Evolutionary conservation across 257 asterid genomes (phyloP), one percentile per base, ranked within the genome.

Genomic region (Misopates orontium): DNA sequence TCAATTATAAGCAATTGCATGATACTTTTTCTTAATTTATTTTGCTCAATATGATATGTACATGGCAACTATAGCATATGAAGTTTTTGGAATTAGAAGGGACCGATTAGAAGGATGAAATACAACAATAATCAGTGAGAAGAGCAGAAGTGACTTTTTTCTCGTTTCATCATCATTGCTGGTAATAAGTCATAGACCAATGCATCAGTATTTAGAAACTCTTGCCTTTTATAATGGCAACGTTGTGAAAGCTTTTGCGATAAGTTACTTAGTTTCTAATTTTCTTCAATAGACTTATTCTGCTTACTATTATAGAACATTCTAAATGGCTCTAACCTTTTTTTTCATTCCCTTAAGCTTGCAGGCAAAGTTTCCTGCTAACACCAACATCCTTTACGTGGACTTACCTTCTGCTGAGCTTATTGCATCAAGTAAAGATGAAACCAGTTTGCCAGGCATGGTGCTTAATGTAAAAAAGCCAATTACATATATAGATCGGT

Each of bases 361-460:
- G 87, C 97, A 82, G 90, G 86, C 77, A 51, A 83, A 87, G 62
- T 93, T 88, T 83, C 97, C 99, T 71, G 95, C 99, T 72, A 94
- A 94, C 79, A 94, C 99, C 70, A 94, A 94, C 67, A 94, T 94
- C 67, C 81, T 94, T 47, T 94, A 94, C 18, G 89, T 94, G 77
- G 99, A 94, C 86, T 81, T 94, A 77, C 85, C 84, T 73, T 85
- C 95, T 68, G 99, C 95, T 7, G 97, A 86, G 84, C 80, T 62
- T 66, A 66, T 94, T 78, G 99, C 86, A 42, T 90, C 97, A 45
- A 83, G 99, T 69, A 77, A 82, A 55, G 78, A 72, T 18, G 79
- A 70, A 54, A 79, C 76, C 75, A 80, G 99, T 77, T 82, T 93
- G 74, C 97, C 99, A 6, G 99, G 95, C 73, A 79, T 90, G 92